Percentiles rank a stretch among this genome's conserved stretches.
phyloP scores from a whole-genome alignment of 78 protist species.

The Bigelowiella natans region DNA sequence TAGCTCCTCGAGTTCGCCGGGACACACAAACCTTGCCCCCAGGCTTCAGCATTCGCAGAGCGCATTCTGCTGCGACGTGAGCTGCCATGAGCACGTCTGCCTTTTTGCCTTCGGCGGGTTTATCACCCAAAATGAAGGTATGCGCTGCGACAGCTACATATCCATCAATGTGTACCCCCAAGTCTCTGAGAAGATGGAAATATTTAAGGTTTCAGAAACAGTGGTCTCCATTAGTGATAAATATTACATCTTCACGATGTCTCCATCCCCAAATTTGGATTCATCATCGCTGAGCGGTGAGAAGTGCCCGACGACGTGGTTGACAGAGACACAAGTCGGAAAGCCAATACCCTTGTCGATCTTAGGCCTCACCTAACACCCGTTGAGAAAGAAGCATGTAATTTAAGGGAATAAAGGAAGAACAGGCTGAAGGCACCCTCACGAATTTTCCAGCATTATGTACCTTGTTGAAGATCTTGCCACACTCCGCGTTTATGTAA shows the following conservation, averaged over 20 bases:
- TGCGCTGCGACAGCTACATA: slow-evolving; percentile 33
- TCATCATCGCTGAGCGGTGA: slow-evolving; percentile 54
- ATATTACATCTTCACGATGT: background rate
- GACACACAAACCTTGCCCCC: slow-evolving; percentile 33
- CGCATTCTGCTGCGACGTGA: slow-evolving; percentile 69
- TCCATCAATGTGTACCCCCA: slow-evolving; percentile 91
- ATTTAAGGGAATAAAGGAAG: too few relatives aligned
- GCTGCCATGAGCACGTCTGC: slow-evolving; percentile 60
- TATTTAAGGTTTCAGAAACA: background rate
- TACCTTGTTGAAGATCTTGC: background rate
- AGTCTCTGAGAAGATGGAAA: slow-evolving; percentile 50
- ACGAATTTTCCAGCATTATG: background rate
- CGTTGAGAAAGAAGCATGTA: too few relatives aligned
- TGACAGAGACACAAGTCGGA: slow-evolving; percentile 88
- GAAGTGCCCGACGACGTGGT: slow-evolving; percentile 82
- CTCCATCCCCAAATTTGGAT: background rate
- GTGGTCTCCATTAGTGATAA: background rate
- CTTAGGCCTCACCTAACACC: background rate
- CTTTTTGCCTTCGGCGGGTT: background rate
- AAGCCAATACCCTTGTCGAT: slow-evolving; percentile 81
- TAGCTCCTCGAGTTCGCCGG: too few relatives aligned
- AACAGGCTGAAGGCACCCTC: too few relatives aligned
- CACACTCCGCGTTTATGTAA: background rate
- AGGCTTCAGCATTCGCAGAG: slow-evolving; percentile 49
- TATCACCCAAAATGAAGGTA: background rate